A percentile compares a stretch with the other conserved stretches of the same genome.
Evolutionary conservation across 331 rosid species (phyloP).

Genomic region (Telfairia occidentalis): DNA sequence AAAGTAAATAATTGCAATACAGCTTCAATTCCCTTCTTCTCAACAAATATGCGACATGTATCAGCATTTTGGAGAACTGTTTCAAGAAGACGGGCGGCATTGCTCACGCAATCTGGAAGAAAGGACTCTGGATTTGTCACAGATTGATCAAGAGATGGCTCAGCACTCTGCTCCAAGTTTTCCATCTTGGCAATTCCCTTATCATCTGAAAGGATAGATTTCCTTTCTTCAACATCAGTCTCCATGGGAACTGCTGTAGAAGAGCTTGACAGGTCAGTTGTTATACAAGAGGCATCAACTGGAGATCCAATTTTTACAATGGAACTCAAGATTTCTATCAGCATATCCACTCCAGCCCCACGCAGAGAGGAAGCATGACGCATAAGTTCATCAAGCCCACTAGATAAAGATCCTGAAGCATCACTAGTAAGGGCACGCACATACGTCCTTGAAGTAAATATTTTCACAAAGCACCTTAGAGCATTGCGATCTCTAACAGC

Average conservation of each 20-base stretch:
- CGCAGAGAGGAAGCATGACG: constrained; percentile 90
- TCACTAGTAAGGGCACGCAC: constrained; percentile 74
- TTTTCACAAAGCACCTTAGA: constrained; percentile 82
- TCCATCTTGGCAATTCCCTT: constrained; percentile 50
- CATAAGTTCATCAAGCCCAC: constrained; percentile 92
- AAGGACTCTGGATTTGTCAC: constrained; percentile 46
- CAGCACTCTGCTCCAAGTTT: constrained; percentile 39
- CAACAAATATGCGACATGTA: constrained; percentile 86
- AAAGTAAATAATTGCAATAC: constrained; percentile 69
- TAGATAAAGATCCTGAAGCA: constrained; percentile 71
- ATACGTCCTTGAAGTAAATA: constrained; percentile 77
- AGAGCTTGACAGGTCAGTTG: constrained; percentile 44
- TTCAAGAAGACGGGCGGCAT: constrained; percentile 83
- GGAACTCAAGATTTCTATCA: constrained; percentile 67
- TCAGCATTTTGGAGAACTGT: constrained; percentile 94
- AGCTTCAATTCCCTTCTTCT: constrained; percentile 89
- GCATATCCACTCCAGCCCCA: constrained; percentile 90
- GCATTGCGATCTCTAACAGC: constrained; percentile 80
- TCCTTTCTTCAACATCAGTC: constrained; percentile 68
- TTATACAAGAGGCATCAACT: constrained; percentile 30
- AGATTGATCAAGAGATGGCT: constrained; percentile 49
- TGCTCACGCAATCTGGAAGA: constrained; percentile 82
- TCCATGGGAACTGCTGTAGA: constrained; percentile 86
- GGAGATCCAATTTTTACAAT: constrained; percentile 71
- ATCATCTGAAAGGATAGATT: constrained; percentile 32